phyloP scores from a whole-genome alignment of 805 yeast genomes.

The Candida mattraensis region DNA sequence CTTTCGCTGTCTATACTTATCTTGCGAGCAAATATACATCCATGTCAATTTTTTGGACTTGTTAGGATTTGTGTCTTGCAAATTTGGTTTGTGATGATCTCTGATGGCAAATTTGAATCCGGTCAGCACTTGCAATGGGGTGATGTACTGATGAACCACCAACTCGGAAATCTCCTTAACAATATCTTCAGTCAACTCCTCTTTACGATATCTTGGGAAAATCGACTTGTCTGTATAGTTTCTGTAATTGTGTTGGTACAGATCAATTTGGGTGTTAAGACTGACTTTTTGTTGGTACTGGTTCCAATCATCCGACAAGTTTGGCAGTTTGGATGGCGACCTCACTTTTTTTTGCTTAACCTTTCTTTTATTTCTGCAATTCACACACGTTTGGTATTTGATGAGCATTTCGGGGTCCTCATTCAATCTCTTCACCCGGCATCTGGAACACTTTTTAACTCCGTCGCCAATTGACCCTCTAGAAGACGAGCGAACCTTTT shows the following conservation, averaged over 20 bases:
- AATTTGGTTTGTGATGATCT: slow-evolving; percentile 41
- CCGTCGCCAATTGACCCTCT: slow-evolving; percentile 12
- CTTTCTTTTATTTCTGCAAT: slow-evolving; percentile 40
- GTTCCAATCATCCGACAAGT: slow-evolving; percentile 35
- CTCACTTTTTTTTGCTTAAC: slow-evolving; percentile 33
- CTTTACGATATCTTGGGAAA: slow-evolving; percentile 36
- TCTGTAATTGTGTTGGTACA: slow-evolving; percentile 37
- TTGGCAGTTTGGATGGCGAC: slow-evolving; percentile 34
- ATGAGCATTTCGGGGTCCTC: slow-evolving; percentile 35
- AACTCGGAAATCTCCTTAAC: slow-evolving; percentile 37
- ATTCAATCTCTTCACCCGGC: slow-evolving; percentile 39
- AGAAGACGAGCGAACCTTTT: slow-evolving; percentile 10
- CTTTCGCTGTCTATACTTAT: slow-evolving; percentile 41
- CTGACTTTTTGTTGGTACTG: slow-evolving; percentile 36
- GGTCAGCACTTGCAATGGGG: slow-evolving; percentile 41
- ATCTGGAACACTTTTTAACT: slow-evolving; percentile 43
- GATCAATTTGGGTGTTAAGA: slow-evolving; percentile 35
- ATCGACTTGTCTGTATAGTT: slow-evolving; percentile 32
- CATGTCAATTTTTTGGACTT: slow-evolving; percentile 42
- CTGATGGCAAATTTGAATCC: slow-evolving; percentile 45
- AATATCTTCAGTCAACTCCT: slow-evolving; percentile 32
- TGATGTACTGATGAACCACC: slow-evolving; percentile 37
- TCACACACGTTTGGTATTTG: slow-evolving; percentile 43
- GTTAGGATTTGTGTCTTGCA: slow-evolving; percentile 35
- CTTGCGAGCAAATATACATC: slow-evolving; percentile 47